Evolutionary conservation across 352 stramenopile species (phyloP), one percentile per base, ranked within the genome.

Genomic region (Phytophthora agathidicida): DNA sequence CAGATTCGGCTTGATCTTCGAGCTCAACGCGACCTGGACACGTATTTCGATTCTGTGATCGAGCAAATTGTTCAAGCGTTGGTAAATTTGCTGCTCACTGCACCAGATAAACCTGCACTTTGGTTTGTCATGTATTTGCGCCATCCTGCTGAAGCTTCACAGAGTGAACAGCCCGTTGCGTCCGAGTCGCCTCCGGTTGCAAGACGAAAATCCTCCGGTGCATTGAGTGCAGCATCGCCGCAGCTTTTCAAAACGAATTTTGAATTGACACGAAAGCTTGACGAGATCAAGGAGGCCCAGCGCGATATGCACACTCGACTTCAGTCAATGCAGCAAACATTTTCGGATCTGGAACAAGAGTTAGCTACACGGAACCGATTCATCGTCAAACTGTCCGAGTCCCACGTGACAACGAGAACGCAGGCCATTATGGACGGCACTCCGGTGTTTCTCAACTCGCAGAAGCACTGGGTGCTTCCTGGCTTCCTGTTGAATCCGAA

Each of bases 401-500:
- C 54, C 0, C 66, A 81, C 49, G 54, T 78, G n/a, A 91, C 80
- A 8, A 77, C 60, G 23, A 80, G 85, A 7, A 90, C 86, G 8
- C 72, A 85, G 9, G 68, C 74, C 1, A 88, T 91, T 57, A 89
- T 90, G 75, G 62, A 75, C 8, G 83, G 83, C 5, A 73, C 67
- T 2, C 56, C 74, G 3, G 70, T 90, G 31, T 78, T 85, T 55
- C 51, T 91, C 20, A 73, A 91, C 53, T 53, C 44, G 0, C 75
- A 88, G 39, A 89, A 90, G 36, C 66, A 86, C n/a, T 93, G 84
- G 84, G 68, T 93, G 1, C 47, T 78, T 0, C 72, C 66, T 31
- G 75, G 71, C 0, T 64, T 45, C 19, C 54, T 91, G 3, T 45
- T 88, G n/a, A 8, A 60, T 1, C 61, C 73, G 0, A 17, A 30